Evolutionary conservation across 2,329 filamentous ascomycete species (phyloP), one percentile per base, ranked within the genome.

Genomic region (Colletotrichum kahawae): DNA sequence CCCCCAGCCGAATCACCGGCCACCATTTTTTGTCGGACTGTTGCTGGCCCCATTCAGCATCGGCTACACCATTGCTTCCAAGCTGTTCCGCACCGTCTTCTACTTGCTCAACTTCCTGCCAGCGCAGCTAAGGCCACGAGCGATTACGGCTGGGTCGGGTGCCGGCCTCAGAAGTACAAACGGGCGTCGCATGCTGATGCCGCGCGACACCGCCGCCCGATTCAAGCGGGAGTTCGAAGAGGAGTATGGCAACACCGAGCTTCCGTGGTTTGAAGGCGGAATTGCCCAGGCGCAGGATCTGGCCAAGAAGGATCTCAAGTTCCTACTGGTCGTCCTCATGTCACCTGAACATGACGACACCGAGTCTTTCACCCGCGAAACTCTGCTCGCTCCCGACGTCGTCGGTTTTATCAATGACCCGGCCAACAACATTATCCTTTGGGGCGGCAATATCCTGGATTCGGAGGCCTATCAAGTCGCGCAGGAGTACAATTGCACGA

Each of bases 311-410:
- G 95, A 98, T 43, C 89, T 98, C 70, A 97, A 97, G 82, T 98
- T 97, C 82, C 88, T 99, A 16, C 85, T 98, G n/a, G 93, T 98
- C 18, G 87, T 98, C 7, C 90, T 99, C 18, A 86, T 98, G 68
- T 97, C 96, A 1, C 95, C 96, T 0, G 97, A 98, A 84, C 96
- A 99, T 83, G 97, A 99, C 81, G 95, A 98, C 79, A 98, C 95
- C 1, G 90, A 92, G 27, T 88, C 90, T 1, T 99, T 98, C 85
- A 91, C 96, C 75, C 91, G 91, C 54, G 93, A 98, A 31, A 98
- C 95, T 0, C 89, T 99, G 0, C 90, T 98, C 9, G 90, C 93
- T 2, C 90, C 91, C 1, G 93, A 96, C 57, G 92, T 98, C 4
- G 88, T 93, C 13, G 86, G 89, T 7, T 98, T 95, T 80, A 84